These are phyloP conservation scores for Chromera velia DNA, from an alignment of 73 alveolate species.

Conservation along the genomic window DNA sequence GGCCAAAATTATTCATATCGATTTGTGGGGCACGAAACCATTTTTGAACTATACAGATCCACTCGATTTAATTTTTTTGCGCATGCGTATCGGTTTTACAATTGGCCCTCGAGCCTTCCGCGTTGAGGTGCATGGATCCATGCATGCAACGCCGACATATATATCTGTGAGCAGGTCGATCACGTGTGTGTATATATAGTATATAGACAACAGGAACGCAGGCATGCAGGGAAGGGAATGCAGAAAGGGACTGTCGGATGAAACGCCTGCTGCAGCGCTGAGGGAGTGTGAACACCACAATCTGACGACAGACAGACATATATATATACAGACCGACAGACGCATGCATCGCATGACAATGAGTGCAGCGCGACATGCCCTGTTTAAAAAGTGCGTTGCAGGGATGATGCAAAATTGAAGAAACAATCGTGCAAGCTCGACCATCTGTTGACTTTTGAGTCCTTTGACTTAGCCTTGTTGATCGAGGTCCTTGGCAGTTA, in stretches of 20 bases:
- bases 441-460: too few relatives aligned
- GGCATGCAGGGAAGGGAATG: neutral
- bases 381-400: too few relatives aligned
- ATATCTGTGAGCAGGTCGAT: neutral
- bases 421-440: too few relatives aligned
- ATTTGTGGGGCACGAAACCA: neutral
- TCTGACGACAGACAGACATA: too few relatives aligned
- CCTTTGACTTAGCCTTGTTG: too few relatives aligned
- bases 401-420: too few relatives aligned
- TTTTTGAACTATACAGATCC: neutral
- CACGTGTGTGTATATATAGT: neutral
- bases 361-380: too few relatives aligned
- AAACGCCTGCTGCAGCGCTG: neutral
- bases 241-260: neutral
- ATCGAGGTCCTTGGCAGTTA: too few relatives aligned
- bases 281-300: too few relatives aligned
- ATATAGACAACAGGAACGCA: neutral
- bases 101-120: neutral
- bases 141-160: neutral
- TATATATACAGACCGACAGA: neutral
- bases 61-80: neutral
- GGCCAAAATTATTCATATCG: neutral
- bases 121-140: neutral
- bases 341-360: neutral
- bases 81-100: neutral